Conservation (phyloP, 176 grass and related monocot genomes). For the Bromus sterilis region DNA sequence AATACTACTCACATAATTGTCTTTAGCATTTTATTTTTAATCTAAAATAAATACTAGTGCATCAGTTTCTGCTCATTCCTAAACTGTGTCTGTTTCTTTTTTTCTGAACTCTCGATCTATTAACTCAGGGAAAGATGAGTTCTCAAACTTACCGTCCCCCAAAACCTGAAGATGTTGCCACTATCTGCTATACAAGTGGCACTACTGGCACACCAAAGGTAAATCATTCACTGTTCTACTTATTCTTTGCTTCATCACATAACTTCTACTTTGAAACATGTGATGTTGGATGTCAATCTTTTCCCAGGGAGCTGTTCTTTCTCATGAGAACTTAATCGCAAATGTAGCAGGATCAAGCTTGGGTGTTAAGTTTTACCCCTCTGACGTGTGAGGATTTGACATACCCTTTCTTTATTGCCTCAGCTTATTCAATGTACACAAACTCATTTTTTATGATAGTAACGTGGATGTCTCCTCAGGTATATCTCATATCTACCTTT, state of each 20-base stretch:
- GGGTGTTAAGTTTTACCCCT: conserved; percentile 50
- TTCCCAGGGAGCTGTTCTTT: conserved; percentile 79
- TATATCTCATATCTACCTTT: conserved; percentile 90
- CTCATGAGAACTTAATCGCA: conserved; percentile 83
- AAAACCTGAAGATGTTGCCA: conserved; percentile 85
- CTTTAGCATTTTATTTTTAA: not conserved
- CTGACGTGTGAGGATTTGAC: conserved; percentile 65
- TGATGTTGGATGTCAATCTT: conserved; percentile 15
- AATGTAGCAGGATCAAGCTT: conserved; percentile 78
- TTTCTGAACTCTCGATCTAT: not conserved
- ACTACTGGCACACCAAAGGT: conserved; percentile 95
- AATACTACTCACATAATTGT: too few species aligned
- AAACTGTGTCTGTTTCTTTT: not conserved
- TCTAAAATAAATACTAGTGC: not conserved
- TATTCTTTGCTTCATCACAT: not conserved
- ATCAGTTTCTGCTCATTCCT: conserved; percentile 15
- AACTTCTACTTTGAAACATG: conserved; percentile 9
- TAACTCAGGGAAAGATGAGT: conserved; percentile 56
- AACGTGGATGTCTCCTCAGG: conserved; percentile 27
- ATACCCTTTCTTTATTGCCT: not conserved
- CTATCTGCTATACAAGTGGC: conserved; percentile 96
- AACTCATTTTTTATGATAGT: not conserved
- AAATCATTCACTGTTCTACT: conserved; percentile 5
- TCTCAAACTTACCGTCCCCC: conserved; percentile 68
- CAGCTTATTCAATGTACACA: not conserved